Conservation (phyloP, 2,329 filamentous ascomycete species). For the Cladophialophora chaetospira region DNA sequence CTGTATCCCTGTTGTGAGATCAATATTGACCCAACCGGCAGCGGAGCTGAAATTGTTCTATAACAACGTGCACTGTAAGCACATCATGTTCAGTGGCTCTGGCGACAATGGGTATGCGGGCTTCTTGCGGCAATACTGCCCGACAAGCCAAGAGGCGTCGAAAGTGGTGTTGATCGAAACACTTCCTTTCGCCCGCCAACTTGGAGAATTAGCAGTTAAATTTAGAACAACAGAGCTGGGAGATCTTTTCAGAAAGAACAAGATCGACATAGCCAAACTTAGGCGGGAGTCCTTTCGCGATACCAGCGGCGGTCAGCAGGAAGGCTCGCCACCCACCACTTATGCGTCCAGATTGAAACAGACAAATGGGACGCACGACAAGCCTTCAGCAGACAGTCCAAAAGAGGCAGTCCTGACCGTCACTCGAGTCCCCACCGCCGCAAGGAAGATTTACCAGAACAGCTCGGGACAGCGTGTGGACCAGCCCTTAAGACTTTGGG, state of each 20-base stretch:
- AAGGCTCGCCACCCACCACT: conserved; percentile 1
- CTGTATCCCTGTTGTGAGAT: not conserved
- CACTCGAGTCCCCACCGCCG: not conserved
- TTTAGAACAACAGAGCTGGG: conserved; percentile 5
- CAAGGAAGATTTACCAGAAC: conserved; percentile 30
- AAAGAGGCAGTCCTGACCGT: not conserved
- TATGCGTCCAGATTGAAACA: conserved; percentile 15
- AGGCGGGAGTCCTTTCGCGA: conserved; percentile 11
- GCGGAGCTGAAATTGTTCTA: conserved; percentile 30
- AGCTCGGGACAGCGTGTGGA: conserved; percentile 38
- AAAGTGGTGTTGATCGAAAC: conserved; percentile 8
- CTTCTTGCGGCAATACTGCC: conserved; percentile 39
- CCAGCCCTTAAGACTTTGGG: conserved; percentile 28
- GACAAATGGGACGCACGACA: not conserved
- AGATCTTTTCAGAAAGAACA: conserved; percentile 8
- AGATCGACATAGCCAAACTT: conserved; percentile 5
- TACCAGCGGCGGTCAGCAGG: not conserved
- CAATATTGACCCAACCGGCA: conserved; percentile 11
- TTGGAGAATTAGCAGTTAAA: conserved; percentile 8
- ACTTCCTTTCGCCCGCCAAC: conserved; percentile 10
- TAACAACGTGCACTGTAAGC: conserved; percentile 43
- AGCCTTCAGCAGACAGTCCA: not conserved
- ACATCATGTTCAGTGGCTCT: conserved; percentile 45
- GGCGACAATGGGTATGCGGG: conserved; percentile 47
- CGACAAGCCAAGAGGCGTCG: conserved; percentile 29